Percentiles rank a stretch among this genome's conserved stretches.
Evolutionary conservation across 768 basidiomycete species (phyloP).

Genomic region (Lactarius sp.): DNA sequence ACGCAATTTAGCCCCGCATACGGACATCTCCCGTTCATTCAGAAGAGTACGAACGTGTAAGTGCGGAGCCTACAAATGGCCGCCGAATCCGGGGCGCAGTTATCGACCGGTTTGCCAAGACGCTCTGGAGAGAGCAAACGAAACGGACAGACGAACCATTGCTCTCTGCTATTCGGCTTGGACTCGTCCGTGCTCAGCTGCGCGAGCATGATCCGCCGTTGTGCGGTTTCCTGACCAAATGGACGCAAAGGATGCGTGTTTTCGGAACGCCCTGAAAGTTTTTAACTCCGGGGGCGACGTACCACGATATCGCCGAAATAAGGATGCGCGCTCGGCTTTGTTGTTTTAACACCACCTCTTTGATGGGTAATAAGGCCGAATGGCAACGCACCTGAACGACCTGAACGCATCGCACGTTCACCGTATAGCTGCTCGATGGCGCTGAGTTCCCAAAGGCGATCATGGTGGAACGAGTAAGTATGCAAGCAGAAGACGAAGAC

Average conservation of each 20-base stretch:
- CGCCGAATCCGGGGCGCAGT: not conserved
- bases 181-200: conserved; percentile 18
- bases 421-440: not conserved
- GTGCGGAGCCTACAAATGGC: conserved; percentile 7
- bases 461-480: not conserved
- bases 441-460: not conserved
- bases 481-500: not conserved
- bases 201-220: conserved; percentile 19
- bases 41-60: conserved; percentile 12
- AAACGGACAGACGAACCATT: conserved; percentile 7
- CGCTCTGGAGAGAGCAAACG: not conserved
- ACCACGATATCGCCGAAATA: conserved; percentile 18
- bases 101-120: not conserved
- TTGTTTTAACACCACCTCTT: not conserved
- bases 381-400: not conserved
- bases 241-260: not conserved
- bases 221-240: conserved; percentile 16
- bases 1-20: not conserved
- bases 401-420: conserved; percentile 20
- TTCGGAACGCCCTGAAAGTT: not conserved
- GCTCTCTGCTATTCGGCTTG: conserved; percentile 5
- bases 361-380: not conserved
- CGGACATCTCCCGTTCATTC: too few species aligned
- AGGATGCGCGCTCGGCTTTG: conserved; percentile 7
- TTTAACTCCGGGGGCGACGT: not conserved